These are phyloP conservation scores for Mycosarcoma mackinlayi DNA, from an alignment of 1,284 basidiomycete species.

Conservation along the genomic window DNA sequence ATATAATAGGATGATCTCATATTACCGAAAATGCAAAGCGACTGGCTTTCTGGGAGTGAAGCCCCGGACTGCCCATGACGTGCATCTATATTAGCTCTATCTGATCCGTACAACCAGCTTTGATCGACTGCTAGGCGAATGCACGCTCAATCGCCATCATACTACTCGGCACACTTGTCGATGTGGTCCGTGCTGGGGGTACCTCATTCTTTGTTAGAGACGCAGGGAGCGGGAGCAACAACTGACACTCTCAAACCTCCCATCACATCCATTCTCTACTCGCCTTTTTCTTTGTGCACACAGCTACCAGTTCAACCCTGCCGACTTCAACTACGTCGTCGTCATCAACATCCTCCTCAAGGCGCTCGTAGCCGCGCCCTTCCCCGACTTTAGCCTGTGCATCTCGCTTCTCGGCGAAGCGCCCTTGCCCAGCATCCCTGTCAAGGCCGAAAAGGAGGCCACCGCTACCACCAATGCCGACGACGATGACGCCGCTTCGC, in stretches of 20 bases:
- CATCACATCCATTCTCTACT: no score
- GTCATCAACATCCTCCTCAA: slow-evolving; percentile 94
- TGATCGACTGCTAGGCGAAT: not conserved
- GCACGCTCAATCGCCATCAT: no score
- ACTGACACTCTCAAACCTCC: slow-evolving; percentile 21
- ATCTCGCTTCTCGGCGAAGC: slow-evolving; percentile 84
- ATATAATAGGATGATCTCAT: slow-evolving; percentile 39
- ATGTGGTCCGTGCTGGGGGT: slow-evolving; percentile 15
- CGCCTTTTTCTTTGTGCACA: slow-evolving; percentile 9
- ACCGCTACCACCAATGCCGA: slow-evolving; percentile 14
- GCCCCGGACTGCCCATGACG: slow-evolving; percentile 53
- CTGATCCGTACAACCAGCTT: slow-evolving; percentile 45
- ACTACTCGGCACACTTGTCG: no score
- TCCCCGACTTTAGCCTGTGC: slow-evolving; percentile 87
- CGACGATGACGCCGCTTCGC: slow-evolving; percentile 32
- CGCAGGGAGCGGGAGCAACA: not conserved
- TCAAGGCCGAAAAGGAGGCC: slow-evolving; percentile 49
- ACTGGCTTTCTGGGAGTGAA: slow-evolving; percentile 56
- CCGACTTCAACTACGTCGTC: slow-evolving; percentile 90
- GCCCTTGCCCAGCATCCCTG: slow-evolving; percentile 34
- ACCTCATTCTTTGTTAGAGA: not conserved
- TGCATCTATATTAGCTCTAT: slow-evolving; percentile 68
- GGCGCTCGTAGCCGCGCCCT: slow-evolving; percentile 84
- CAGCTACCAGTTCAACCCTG: slow-evolving; percentile 96
- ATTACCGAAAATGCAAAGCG: slow-evolving; percentile 48